Base-by-base conservation (phyloP, 106 monocot species). In the Dendrobium chrysotoxum region DNA sequence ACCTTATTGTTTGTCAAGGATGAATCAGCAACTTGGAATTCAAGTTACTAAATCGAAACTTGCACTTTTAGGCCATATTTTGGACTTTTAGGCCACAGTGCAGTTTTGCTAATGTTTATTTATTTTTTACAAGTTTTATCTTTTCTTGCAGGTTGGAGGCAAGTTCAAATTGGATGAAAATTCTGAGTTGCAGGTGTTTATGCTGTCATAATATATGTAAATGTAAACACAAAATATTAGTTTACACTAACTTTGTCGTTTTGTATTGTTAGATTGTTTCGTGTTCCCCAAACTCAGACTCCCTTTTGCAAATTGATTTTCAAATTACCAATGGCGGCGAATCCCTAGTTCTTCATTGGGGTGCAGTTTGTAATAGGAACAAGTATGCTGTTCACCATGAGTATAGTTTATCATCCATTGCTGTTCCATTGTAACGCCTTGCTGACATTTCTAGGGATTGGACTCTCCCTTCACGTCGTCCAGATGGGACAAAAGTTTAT, bases 261-360 rank as follows among this genome's bases (percentile, higher is more conserved):
- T 18, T 31, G 13, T 23, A 65, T 42, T 75, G 40, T 74, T 78
- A 93, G 92, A 67, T 91, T 41, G 54, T 75, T 42, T 72, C 88
- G 78, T 73, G 75, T 38, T 53, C 47, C 3, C 86, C 89, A 28
- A 31, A 50, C 67, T 50, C 78, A 7, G 81, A 84, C 65, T 88
- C 82, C 46, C 65, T 58, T 80, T 65, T 76, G 15, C 83, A 84
- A 83, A 78, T 99, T 38, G 79, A 86, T 38, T 82, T 99, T 45
- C 85, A 77, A 50, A 79, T 91, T 47, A 86, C 93, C 65, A 93
- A 93, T 78, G 81, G 73, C 40, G 82, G 78, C 40, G 80, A 78
- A 72, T 81, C 80, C 38, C 80, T 91, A 18, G 46, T 91, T 87
- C 98, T 99, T 81, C 98, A 99, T 72, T 99, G 98, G 98, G 98